These are phyloP conservation scores for Hypoxylon intermedium DNA, from an alignment of 495 filamentous ascomycete genomes.

Conservation along the genomic window DNA sequence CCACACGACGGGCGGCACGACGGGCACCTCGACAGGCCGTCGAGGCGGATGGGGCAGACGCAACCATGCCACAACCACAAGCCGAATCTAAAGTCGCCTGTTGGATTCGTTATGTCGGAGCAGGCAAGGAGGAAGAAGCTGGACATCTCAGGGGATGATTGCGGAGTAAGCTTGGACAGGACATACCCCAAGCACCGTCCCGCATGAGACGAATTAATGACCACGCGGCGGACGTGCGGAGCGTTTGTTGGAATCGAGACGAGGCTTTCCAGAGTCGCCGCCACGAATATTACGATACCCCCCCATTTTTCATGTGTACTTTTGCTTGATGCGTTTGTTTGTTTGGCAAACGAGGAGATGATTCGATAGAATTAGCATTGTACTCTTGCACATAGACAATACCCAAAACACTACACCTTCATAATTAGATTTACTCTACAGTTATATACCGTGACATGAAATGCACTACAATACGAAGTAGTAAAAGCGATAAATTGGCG, in stretches of 20 bases:
- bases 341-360: neutral
- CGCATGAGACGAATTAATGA: conserved; percentile 1
- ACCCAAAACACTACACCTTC: no score
- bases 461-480: no score
- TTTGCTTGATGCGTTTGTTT: neutral
- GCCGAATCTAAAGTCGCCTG: conserved; percentile 38
- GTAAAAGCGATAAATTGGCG: no score
- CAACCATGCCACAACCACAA: conserved; percentile 36
- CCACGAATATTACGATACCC: conserved; percentile 43
- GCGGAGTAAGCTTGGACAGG: no score
- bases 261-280: conserved; percentile 12
- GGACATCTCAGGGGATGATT: no score
- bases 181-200: no score
- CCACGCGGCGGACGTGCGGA: no score
- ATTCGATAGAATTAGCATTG: neutral
- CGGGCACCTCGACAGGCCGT: no score
- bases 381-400: conserved; percentile 5
- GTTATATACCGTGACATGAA: no score
- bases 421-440: no score
- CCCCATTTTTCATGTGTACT: conserved; percentile 16
- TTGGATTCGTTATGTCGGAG: no score
- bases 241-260: neutral
- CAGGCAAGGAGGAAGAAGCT: neutral
- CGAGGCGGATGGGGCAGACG: conserved; percentile 43
- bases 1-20: no score